Base-by-base conservation (phyloP, 176 grass and related monocot genomes). In the Juncus inflexus region DNA sequence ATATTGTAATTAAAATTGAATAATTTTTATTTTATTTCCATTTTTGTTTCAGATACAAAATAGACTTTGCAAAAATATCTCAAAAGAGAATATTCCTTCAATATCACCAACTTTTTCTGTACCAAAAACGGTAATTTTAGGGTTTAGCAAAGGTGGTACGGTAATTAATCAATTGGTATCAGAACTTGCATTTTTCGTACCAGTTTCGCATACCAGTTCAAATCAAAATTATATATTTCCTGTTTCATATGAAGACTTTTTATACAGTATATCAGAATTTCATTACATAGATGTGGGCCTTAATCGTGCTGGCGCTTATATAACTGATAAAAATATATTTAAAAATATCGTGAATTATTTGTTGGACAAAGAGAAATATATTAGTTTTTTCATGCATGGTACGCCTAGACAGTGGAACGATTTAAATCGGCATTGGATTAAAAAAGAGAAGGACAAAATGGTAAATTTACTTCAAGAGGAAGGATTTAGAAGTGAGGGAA, bases 71-170 rank as follows among this genome's bases (percentile, higher is more conserved):
- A 69, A 11, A 6, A 45, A 12, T 14, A 40, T 65, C 51, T 40
- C 15, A 47, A 82, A 87, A 62, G 81, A 78, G 61, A 50, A 77
- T 58, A 37, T 74, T 37, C 28, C 64, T 28, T 10, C 69, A 67
- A 64, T 76, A 10, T 39, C 47, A 4, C 37, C 58, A 35, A 45
- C 66, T 3, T 14, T 15, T 6, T 60, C 11, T 78, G 59, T 63
- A 60, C 84, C 82, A 53, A 82, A 61, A 56, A 91, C 87, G 35
- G 45, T 89, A 58, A 79, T 89, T 42, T 76, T 97, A 58, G 85
- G 85, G 12, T 97, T 97, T 72, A 97, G 94, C 63, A 97, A 97
- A 72, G 94, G 94, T 52, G 94, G 85, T 45, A 77, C 68, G 72
- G 94, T 92, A 43, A 75, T 84, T 55, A 97, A 97, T 63, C 88